These are phyloP conservation scores for Aspergillus vadensis DNA, from an alignment of 2,329 filamentous ascomycete genomes.

Conservation along the genomic window DNA sequence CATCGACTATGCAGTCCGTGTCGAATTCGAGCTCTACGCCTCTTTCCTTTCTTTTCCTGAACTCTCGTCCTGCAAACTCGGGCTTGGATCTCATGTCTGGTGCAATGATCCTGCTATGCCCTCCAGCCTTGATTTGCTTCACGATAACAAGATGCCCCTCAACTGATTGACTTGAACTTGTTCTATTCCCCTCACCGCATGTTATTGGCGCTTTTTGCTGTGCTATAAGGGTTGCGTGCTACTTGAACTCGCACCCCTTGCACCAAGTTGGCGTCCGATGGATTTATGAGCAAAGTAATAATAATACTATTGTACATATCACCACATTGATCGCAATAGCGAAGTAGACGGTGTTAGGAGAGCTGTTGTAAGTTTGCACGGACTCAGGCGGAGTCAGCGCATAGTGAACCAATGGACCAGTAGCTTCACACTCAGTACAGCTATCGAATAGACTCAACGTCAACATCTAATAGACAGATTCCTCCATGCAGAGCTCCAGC, in stretches of 20 bases:
- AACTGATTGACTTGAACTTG: constrained; percentile 1
- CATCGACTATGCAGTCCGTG: neutral
- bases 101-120: neutral
- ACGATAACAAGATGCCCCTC: constrained; percentile 1
- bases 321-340: constrained; percentile 4
- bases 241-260: constrained; percentile 13
- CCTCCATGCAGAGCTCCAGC: too few species aligned
- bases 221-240: constrained; percentile 9
- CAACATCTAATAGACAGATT: too few species aligned
- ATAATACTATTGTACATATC: constrained; percentile 28
- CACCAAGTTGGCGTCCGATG: constrained; percentile 15
- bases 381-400: too few species aligned
- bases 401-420: neutral
- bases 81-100: constrained; percentile 1
- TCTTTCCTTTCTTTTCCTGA: neutral
- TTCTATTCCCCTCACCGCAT: constrained; percentile 21
- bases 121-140: neutral
- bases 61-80: neutral
- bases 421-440: neutral
- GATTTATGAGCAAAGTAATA: constrained; percentile 23
- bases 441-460: too few species aligned
- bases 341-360: neutral
- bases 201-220: constrained; percentile 8
- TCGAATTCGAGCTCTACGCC: neutral
- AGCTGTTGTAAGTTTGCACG: neutral